Evolutionary conservation across 2,329 filamentous ascomycete species (phyloP).

Genomic region (Pseudocercospora crystallina): DNA sequence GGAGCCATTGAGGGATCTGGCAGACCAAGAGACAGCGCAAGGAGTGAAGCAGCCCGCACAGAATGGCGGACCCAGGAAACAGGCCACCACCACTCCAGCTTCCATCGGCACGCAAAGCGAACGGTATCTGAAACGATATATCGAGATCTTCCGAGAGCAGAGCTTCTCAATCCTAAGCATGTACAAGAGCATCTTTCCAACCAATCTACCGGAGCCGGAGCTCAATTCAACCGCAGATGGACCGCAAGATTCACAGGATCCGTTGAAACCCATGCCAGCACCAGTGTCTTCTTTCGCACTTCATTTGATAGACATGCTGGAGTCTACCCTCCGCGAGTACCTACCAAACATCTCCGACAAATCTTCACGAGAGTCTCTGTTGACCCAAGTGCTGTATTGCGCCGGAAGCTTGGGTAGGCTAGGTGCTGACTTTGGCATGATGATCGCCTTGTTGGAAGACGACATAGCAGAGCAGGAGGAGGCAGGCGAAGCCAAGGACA

Average conservation of each 20-base stretch:
- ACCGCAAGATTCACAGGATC: constrained; percentile 27
- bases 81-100: constrained; percentile 37
- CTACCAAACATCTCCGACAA: constrained; percentile 79
- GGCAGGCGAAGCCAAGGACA: constrained; percentile 58
- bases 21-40: constrained; percentile 73
- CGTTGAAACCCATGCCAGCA: constrained; percentile 63
- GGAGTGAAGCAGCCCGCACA: constrained; percentile 33
- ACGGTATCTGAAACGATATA: constrained; percentile 88
- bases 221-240: background rate
- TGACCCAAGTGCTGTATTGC: constrained; percentile 92
- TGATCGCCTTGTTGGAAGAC: constrained; percentile 66
- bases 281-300: constrained; percentile 81
- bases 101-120: constrained; percentile 89
- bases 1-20: constrained; percentile 80
- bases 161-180: constrained; percentile 94
- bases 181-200: constrained; percentile 84
- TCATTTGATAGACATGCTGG: constrained; percentile 77
- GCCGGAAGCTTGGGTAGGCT: constrained; percentile 85
- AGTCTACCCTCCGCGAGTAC: constrained; percentile 72
- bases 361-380: constrained; percentile 76
- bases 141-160: constrained; percentile 96
- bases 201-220: constrained; percentile 46
- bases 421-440: constrained; percentile 88
- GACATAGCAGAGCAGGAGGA: constrained; percentile 47
- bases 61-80: constrained; percentile 37